Base-by-base conservation (phyloP, 495 filamentous ascomycete genomes). In the Aspergillus sclerotioniger region DNA sequence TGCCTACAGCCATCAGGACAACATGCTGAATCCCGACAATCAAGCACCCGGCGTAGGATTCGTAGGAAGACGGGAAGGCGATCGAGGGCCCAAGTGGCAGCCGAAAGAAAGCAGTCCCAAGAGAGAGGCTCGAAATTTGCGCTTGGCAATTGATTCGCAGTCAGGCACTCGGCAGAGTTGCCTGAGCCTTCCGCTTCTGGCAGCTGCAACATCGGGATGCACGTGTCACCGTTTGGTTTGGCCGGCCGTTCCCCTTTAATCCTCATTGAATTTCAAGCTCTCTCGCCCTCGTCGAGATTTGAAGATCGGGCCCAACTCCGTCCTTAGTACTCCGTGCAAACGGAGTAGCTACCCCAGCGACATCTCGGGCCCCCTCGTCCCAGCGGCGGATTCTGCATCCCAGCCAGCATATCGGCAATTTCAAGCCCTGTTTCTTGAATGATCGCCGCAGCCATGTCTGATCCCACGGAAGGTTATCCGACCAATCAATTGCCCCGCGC, bases 151-250 rank as follows among this genome's bases (percentile, higher is more conserved):
- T 41, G 37, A 41, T 41, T 41, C 37, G 37, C n/a, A 7, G 10
- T n/a, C 37, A 41, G 37, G 37, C 37, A 41, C 37, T 51, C 48
- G 48, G 48, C 48, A 29, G 48, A 51, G 48, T 51, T 51, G 48
- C 48, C 48, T 20, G 48, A 15, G 13, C 15, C 25, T 51, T 51
- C 48, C 25, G 25, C 25, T 25, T 25, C 25, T 25, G 25, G 25
- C 25, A 25, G 25, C 25, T 51, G 10, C 37, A 41, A 41, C 12
- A 15, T 41, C 37, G 37, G 37, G 37, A 41, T 41, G 37, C 37
- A 41, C 37, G 37, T 41, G 37, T 13, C 37, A 13, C 37, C 37
- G 13, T 41, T 12, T 5, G 12, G 37, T 15, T 41, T n/a, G 9
- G n/a, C 37, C n/a, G 25, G n/a, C n/a, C 25, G 25, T 25, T 5